Evolutionary conservation across 225 moss, liverwort and hornwort genomes (phyloP).

Genomic region (Physcomitrium patens): DNA sequence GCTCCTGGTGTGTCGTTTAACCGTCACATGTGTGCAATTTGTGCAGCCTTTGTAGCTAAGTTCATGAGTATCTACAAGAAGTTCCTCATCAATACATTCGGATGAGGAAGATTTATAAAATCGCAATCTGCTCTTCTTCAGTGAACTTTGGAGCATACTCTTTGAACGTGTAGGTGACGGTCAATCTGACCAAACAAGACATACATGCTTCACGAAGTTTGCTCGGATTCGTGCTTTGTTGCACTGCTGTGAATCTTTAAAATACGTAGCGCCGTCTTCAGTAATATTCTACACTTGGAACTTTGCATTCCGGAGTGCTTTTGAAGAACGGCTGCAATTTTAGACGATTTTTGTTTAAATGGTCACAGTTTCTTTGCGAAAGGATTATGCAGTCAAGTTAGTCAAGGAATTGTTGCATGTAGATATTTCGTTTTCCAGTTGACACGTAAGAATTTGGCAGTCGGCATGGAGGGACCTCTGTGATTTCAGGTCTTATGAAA

Average conservation of each 20-base stretch:
- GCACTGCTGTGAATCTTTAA: not conserved
- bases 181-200: conserved; percentile 7
- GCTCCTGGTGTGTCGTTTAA: not conserved
- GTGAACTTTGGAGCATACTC: not conserved
- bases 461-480: too few relatives aligned
- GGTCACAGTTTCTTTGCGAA: not conserved
- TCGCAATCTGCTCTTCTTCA: conserved; percentile 3
- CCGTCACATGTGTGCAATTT: conserved; percentile 1
- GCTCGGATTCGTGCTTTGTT: not conserved
- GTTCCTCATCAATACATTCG: conserved; percentile 83
- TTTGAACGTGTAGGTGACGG: conserved; percentile 5
- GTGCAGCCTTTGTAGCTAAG: conserved; percentile 87
- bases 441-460: too few relatives aligned
- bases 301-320: not conserved
- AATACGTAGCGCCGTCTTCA: not conserved
- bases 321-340: not conserved
- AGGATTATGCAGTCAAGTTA: not conserved
- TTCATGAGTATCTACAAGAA: conserved; percentile 92
- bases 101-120: conserved; percentile 36
- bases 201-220: not conserved
- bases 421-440: conserved; percentile 16
- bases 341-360: too few relatives aligned
- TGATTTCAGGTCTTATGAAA: too few relatives aligned
- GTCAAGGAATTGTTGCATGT: not conserved
- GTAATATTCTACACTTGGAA: not conserved